Conservation (phyloP, 2,329 filamentous ascomycete species). For the Pseudocercospora macadamiae region DNA sequence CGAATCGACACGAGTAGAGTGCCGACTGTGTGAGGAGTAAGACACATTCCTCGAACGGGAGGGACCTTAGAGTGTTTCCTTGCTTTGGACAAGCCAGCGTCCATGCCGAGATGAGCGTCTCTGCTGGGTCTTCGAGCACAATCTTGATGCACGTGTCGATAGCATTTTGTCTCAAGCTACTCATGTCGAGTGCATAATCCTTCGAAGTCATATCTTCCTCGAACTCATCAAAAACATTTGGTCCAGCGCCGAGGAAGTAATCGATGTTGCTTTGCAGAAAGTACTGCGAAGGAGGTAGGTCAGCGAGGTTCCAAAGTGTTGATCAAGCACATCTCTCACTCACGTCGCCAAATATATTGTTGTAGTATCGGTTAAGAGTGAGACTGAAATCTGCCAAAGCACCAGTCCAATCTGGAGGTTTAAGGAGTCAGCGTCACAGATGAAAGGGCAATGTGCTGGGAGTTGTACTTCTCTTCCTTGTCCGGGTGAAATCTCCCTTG, state of each 20-base stretch:
- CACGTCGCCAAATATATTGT: slow-evolving; percentile 87
- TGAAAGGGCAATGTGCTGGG: too few relatives aligned
- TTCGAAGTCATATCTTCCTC: slow-evolving; percentile 90
- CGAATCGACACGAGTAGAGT: slow-evolving; percentile 86
- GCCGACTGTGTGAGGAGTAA: slow-evolving; percentile 83
- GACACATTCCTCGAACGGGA: slow-evolving; percentile 85
- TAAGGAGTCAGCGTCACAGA: too few relatives aligned
- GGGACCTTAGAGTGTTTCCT: slow-evolving; percentile 66
- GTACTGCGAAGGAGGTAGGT: slow-evolving; percentile 51
- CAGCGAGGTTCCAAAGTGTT: neutral
- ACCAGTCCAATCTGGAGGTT: slow-evolving; percentile 86
- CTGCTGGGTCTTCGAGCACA: slow-evolving; percentile 75
- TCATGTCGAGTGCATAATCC: slow-evolving; percentile 86
- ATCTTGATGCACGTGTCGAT: slow-evolving; percentile 88
- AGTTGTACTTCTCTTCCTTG: slow-evolving; percentile 68
- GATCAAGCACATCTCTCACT: neutral
- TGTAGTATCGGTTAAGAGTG: slow-evolving; percentile 77
- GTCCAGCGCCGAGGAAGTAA: slow-evolving; percentile 84
- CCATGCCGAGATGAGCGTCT: slow-evolving; percentile 89
- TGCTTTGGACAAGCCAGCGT: slow-evolving; percentile 76
- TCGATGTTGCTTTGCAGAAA: slow-evolving; percentile 97
- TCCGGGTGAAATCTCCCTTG: slow-evolving; percentile 95
- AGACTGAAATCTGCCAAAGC: slow-evolving; percentile 89
- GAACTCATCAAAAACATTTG: slow-evolving; percentile 88
- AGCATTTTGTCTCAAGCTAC: slow-evolving; percentile 81